phyloP scores from a whole-genome alignment of 148 eudicot species.

The Persicaria maculosa region DNA sequence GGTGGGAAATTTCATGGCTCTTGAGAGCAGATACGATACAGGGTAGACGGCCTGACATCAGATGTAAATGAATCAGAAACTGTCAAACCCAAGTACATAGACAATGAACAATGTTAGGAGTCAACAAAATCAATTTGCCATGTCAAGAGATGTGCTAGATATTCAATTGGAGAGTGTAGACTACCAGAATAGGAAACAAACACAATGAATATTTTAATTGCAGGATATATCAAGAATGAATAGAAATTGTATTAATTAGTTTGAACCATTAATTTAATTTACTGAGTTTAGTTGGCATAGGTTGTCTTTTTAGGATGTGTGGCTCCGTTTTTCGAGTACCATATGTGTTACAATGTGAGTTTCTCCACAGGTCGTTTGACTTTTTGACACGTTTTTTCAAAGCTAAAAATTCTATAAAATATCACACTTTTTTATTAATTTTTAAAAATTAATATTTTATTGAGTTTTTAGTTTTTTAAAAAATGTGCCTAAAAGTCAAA shows the following conservation, averaged over 20 bases:
- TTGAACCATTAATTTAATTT: background rate
- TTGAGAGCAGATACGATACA: slow-evolving; percentile 54
- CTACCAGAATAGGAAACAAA: background rate
- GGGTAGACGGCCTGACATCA: slow-evolving; percentile 72
- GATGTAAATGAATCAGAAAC: background rate
- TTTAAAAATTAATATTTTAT: no score
- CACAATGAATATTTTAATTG: background rate
- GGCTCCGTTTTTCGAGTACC: no score
- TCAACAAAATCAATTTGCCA: background rate
- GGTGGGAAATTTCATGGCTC: slow-evolving; percentile 63
- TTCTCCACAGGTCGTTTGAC: no score
- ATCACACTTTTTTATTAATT: no score
- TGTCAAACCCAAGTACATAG: background rate
- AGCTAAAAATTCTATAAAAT: no score
- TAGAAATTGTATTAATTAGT: background rate
- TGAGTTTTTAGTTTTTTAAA: no score
- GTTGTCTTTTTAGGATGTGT: no score
- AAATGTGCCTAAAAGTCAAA: no score
- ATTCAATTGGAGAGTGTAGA: background rate
- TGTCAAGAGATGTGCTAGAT: background rate
- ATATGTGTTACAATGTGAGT: no score
- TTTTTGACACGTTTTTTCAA: no score
- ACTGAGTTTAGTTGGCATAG: no score
- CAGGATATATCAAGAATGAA: background rate
- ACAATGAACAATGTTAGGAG: background rate